Evolutionary conservation across 1,284 basidiomycete species (phyloP).

Genomic region (Malassezia sympodialis): DNA sequence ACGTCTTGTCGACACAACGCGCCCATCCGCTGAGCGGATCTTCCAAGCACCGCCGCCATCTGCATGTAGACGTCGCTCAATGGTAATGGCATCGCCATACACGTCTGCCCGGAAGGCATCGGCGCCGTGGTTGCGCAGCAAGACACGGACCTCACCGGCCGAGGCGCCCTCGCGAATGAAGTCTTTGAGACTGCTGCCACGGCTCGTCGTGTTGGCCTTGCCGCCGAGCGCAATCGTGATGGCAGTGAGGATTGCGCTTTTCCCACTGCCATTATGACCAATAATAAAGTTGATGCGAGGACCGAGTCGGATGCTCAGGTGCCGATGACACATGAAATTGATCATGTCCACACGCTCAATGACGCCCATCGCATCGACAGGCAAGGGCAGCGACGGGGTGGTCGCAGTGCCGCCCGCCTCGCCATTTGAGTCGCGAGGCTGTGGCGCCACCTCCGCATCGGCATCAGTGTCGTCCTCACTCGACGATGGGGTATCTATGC

Average conservation of each 20-base stretch:
- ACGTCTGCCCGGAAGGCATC: constrained; percentile 74
- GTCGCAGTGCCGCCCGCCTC: no score
- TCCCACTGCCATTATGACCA: constrained; percentile 63
- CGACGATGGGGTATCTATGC: constrained; percentile 5
- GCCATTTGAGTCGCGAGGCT: background rate
- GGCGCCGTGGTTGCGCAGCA: constrained; percentile 73
- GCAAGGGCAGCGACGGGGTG: background rate
- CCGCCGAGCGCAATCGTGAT: constrained; percentile 88
- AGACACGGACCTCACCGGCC: constrained; percentile 65
- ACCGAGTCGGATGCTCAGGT: constrained; percentile 64
- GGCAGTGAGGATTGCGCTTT: constrained; percentile 86
- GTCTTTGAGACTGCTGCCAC: constrained; percentile 73
- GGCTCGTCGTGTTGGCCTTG: constrained; percentile 68
- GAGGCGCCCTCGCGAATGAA: constrained; percentile 81
- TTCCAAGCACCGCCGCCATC: constrained; percentile 70
- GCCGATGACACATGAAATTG: constrained; percentile 94
- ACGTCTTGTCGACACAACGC: constrained; percentile 65
- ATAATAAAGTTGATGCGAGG: constrained; percentile 94
- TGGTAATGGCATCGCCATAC: constrained; percentile 72
- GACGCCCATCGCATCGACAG: constrained; percentile 54
- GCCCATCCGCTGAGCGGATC: constrained; percentile 62
- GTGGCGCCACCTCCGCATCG: background rate
- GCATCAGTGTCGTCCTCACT: background rate
- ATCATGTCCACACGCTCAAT: constrained; percentile 75
- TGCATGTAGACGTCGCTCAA: constrained; percentile 69